Evolutionary conservation across 192 early-diverging fungal species (phyloP), one percentile per base, ranked within the genome.

Genomic region (Coemansia sp.): DNA sequence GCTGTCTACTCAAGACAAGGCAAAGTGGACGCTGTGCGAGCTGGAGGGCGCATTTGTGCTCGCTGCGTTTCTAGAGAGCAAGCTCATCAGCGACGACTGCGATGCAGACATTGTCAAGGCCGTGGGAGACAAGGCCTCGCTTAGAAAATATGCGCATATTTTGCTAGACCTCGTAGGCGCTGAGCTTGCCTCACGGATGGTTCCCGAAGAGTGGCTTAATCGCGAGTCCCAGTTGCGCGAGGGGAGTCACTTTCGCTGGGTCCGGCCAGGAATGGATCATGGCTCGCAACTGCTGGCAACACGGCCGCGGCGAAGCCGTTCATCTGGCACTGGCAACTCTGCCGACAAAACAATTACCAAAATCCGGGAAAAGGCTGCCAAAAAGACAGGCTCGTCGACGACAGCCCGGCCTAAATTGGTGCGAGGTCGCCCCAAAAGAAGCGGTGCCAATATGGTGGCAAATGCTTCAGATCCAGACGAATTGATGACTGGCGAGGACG

Each of bases 41-140:
- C 53, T 91, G 14, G 71, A 86, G 41, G 85, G 87, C 14, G 65
- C 86, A 6, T 61, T 73, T 39, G 72, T 62, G 26, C 65, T 90
- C 37, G 63, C 76, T 0, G 46, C 64, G 8, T 87, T 84, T 61
- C 63, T 88, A 18, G 53, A 68, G 8, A 67, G 60, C 35, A 62
- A 62, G 27, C 43, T 76, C 40, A 43, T 43, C 4, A 59, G 57
- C 11, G 44, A 59, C 9, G 63, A 69, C 17, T 54, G 60, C 56
- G 76, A 69, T 8, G 26, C 53, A 8, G 70, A 64, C 3, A 65
- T 56, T 12, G 58, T 53, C 14, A 66, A 70, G 24, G 66, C 59
- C n/a, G 56, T 78, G 21, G 76, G 76, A 27, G 76, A 78, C 63
- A 42, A 48, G 54, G 35, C 34, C 3, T 58, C 62, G 19, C 67